Evolutionary conservation across 2,329 filamentous ascomycete genomes (phyloP), one percentile per base, ranked within the genome.

Genomic region (Plenodomus tracheiphilus): DNA sequence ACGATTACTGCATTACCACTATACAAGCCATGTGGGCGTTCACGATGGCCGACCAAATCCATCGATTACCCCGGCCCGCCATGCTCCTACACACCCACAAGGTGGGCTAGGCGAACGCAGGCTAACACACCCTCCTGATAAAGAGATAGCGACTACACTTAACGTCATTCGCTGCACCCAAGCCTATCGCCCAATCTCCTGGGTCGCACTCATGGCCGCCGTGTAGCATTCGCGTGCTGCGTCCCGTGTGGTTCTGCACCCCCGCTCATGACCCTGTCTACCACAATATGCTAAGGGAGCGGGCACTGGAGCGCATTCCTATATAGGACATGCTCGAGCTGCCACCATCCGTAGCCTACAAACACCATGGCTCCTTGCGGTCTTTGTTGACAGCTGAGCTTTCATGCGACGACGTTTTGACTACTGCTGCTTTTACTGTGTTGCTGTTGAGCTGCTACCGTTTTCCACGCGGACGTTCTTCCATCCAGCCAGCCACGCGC

Each of bases 111-210:
- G 45, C 49, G 42, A 41, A 42, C 11, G 16, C 20, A 21, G 41
- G 48, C 35, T 42, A 32, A 32, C 6, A 32, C 28, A 8, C 19
- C 38, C 28, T 37, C 34, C 41, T 49, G 50, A 51, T 53, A 56
- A 49, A 47, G 37, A 56, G 44, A 47, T 49, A 48, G 45, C 47
- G 42, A 43, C 32, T 16, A 9, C 28, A 22, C 43, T 32, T 15
- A 16, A 43, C 41, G 43, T 49, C 46, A 55, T 52, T 55, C 53
- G 53, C 46, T 45, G 42, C 40, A 37, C 13, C 28, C 20, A 45
- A 25, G 47, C 45, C 53, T 56, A 54, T 53, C 53, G 51, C 38
- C 43, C 28, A 34, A 16, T 15, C 15, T 36, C 21, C 34, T 39
- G 22, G 43, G 39, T 37, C 41, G 39, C 28, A 11, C 9, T 11